Conservation (phyloP, 768 basidiomycete species). For the Termitomyces bulborhizus region DNA sequence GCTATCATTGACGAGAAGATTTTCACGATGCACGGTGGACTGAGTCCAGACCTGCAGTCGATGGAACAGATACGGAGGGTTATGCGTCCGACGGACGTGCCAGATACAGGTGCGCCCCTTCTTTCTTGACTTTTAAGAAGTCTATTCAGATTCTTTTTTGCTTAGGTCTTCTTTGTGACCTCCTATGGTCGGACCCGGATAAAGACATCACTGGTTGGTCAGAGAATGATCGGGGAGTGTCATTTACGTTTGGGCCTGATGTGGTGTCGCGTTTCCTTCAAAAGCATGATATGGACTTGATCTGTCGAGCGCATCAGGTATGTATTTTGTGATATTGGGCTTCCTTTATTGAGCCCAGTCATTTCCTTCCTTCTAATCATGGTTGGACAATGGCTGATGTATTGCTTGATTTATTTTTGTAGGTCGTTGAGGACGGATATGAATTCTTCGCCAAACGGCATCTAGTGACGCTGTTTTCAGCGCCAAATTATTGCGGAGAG, state of each 20-base stretch:
- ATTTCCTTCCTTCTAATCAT: not conserved
- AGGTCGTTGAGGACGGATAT: constrained; percentile 99
- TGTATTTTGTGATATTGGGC: constrained; percentile 21
- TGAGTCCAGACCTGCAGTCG: constrained; percentile 95
- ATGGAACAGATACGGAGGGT: constrained; percentile 99
- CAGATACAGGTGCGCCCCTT: constrained; percentile 77
- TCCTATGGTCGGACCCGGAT: constrained; percentile 99
- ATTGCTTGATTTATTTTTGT: constrained; percentile 1
- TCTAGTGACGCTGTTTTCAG: constrained; percentile 94
- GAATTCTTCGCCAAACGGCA: constrained; percentile 99
- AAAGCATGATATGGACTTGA: constrained; percentile 99
- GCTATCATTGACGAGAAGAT: constrained; percentile 99
- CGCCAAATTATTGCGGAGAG: constrained; percentile 92
- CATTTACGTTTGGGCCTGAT: constrained; percentile 98
- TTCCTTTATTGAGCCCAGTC: not conserved
- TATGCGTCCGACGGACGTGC: constrained; percentile 98
- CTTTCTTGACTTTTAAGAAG: not conserved
- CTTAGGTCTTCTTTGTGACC: constrained; percentile 86
- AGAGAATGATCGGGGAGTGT: constrained; percentile 98
- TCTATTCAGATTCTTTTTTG: not conserved
- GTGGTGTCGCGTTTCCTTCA: constrained; percentile 97
- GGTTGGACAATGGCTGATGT: constrained; percentile 3
- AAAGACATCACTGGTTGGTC: constrained; percentile 99
- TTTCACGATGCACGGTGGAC: constrained; percentile 98
- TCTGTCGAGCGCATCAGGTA: constrained; percentile 97